Conservation (phyloP, 164 flowering plant species). For the Vitis vinifera region ASM3070453v1 NC_081816.1:9395001-9395500, state of each 20-base stretch:
- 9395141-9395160: no score
- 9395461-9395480: background rate
- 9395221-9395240: no score
- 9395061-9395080: background rate
- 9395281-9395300: background rate
- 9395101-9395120: no score
- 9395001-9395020: slow-evolving; percentile 11
- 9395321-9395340: background rate
- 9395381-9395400: slow-evolving; percentile 8
- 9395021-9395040: slow-evolving; percentile 1
- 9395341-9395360: background rate
- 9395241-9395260: no score
- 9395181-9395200: no score
- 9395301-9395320: background rate
- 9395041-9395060: no score
- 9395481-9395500: background rate
- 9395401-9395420: background rate
- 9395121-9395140: no score
- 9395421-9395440: background rate
- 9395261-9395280: no score
- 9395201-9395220: no score
- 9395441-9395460: slow-evolving; percentile 6
- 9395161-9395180: no score
- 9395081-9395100: no score
- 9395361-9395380: slow-evolving; percentile 2